phyloP scores from a whole-genome alignment of 2,329 filamentous ascomycete species.

The Microcera coccophila region DNA sequence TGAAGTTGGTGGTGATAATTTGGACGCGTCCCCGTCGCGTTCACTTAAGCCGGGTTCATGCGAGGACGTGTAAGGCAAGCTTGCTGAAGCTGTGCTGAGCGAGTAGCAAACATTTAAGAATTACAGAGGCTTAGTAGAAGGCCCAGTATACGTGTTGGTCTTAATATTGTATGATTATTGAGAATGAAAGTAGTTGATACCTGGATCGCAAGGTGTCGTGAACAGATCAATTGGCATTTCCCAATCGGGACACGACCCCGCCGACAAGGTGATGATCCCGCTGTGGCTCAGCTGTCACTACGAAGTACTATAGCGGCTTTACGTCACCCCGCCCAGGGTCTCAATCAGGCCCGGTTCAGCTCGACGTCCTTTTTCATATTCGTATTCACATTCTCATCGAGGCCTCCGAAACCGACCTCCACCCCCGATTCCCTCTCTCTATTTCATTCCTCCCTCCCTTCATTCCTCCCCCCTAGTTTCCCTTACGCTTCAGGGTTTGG shows the following conservation, averaged over 20 bases:
- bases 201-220: constrained; percentile 1
- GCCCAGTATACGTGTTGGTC: too few species aligned
- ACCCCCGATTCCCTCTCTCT: neutral
- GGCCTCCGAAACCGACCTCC: neutral
- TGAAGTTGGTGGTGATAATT: constrained; percentile 7
- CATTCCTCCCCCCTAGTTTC: neutral
- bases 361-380: neutral
- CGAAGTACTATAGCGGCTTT: neutral
- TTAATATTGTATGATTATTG: neutral
- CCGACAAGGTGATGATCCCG: neutral
- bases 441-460: neutral
- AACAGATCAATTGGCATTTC: neutral
- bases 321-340: neutral
- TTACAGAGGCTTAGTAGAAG: too few species aligned
- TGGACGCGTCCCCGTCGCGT: constrained; percentile 1
- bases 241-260: neutral
- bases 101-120: too few species aligned
- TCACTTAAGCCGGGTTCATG: neutral
- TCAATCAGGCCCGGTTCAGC: neutral
- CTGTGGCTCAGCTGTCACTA: neutral
- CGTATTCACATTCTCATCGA: neutral
- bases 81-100: too few species aligned
- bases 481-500: neutral
- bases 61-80: neutral
- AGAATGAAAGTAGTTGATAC: too few species aligned